A percentile compares a stretch with the other conserved stretches of the same genome.
phyloP scores from a whole-genome alignment of 106 monocot genomes.

The Dendrobium huoshanense region DNA sequence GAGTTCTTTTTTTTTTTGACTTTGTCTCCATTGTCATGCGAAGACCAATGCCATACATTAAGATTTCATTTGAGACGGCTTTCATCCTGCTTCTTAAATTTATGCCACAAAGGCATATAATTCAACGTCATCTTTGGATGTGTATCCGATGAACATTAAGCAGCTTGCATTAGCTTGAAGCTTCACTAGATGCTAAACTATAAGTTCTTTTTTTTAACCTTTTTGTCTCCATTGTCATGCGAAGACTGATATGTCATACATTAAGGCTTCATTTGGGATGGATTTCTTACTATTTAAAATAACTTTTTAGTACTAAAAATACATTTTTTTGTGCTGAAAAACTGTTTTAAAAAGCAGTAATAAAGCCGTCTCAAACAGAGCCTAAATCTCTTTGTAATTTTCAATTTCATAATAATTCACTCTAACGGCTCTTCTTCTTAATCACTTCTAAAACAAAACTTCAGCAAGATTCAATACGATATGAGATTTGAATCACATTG shows the following conservation, averaged over 20 bases:
- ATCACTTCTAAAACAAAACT: not conserved
- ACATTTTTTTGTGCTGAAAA: no score
- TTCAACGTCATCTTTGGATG: conserved; percentile 43
- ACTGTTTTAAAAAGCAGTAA: no score
- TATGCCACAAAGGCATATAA: conserved; percentile 58
- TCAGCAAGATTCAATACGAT: not conserved
- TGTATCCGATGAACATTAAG: conserved; percentile 61
- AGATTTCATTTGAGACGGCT: no score
- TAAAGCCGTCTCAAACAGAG: no score
- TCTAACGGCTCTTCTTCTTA: not conserved
- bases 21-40: not conserved
- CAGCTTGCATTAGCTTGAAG: conserved; percentile 55
- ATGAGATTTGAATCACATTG: not conserved
- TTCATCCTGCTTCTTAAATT: no score
- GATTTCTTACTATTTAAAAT: no score
- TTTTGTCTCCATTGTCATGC: not conserved
- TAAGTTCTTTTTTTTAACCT: not conserved
- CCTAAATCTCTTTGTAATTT: not conserved
- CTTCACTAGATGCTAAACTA: not conserved
- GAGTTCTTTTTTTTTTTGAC: not conserved
- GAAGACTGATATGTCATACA: not conserved
- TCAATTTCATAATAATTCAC: not conserved
- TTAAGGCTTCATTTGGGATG: no score
- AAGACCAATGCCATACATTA: no score
- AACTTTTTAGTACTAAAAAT: no score